Base-by-base conservation (phyloP, 73 alveolate genomes). In the Paramecium sexaurelia region DNA sequence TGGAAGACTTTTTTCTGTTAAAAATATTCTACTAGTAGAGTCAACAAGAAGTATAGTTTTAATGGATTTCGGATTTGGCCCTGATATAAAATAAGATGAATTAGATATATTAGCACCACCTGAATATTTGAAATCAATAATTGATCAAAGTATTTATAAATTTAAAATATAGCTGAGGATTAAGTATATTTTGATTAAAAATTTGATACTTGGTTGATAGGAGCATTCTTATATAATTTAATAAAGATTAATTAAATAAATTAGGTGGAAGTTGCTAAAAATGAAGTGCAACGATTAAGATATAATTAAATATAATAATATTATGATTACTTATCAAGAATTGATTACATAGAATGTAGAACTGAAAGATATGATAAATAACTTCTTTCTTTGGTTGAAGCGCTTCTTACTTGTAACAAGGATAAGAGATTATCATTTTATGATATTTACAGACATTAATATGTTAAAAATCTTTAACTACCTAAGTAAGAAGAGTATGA, bases 31-130 rank as follows among this genome's bases (percentile, higher is more conserved):
- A 32, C 17, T 22, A 26, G 20, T 11, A 5, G 2, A 61, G 11
- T 9, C 39, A 26, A 26, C 0, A 6, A 10, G 26, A 0, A 61
- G 10, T 7, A 1, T 61, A 22, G 19, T 61, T 4, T 19, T 61
- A 29, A 61, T 61, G 83, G 83, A 61, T 61, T 61, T 61, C n/a
- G 83, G 83, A 19, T 61, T 61, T 1, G 83, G 27, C 6, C 43
- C 45, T 22, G 47, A 61, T 6, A 29, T 61, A 10, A 3, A 61
- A 10, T 0, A 61, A 29, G 32, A 51, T n/a, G 0, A 61, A 3
- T 29, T 29, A 29, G 39, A 29, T 26, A 61, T 61, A 13, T 26
- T 61, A 10, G 47, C 39, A 13, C 83, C 83, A 13, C 83, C 83
- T 13, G 67, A 51, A 51, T 51, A 51, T 51, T 51, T 51, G 13